Percentiles rank a stretch among this genome's conserved stretches.
phyloP scores from a whole-genome alignment of 306 rosid genomes.

The Hippophae gyantsensis region DNA sequence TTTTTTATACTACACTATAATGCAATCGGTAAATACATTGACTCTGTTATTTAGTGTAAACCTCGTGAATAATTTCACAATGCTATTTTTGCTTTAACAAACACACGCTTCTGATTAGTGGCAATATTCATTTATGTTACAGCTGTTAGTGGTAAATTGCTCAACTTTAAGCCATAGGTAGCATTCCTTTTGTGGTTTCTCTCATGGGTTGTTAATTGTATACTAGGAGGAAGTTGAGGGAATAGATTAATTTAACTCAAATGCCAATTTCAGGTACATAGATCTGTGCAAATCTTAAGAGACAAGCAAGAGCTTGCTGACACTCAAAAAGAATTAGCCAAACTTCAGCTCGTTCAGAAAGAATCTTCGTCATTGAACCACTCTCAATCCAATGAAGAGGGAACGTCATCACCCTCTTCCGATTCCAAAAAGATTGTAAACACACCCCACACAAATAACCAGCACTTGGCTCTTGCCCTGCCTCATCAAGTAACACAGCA shows the following conservation, averaged over 20 bases:
- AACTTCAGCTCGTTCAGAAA: constrained; percentile 81
- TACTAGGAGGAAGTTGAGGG: background rate
- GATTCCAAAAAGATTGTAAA: constrained; percentile 56
- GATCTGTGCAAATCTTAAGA: constrained; percentile 89
- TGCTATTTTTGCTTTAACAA: too few relatives aligned
- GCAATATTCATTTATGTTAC: too few relatives aligned
- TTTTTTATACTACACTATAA: too few relatives aligned
- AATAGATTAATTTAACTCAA: background rate
- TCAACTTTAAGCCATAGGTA: too few relatives aligned
- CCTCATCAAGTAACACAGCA: constrained; percentile 65
- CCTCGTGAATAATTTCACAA: too few relatives aligned
- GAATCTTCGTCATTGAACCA: constrained; percentile 67
- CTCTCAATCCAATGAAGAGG: constrained; percentile 69
- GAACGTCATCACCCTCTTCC: constrained; percentile 40
- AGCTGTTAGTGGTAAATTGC: too few relatives aligned
- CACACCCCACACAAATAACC: constrained; percentile 54
- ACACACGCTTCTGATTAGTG: too few relatives aligned
- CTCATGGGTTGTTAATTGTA: background rate
- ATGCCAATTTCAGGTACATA: constrained; percentile 61
- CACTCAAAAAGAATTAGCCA: constrained; percentile 85
- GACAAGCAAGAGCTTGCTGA: constrained; percentile 97
- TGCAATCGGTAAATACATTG: too few relatives aligned
- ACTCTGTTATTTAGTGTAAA: too few relatives aligned
- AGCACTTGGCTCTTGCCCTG: constrained; percentile 83
- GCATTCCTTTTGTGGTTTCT: too few relatives aligned